Conservation (phyloP, 1,284 basidiomycete species). For the Rhodofomes roseus region DNA sequence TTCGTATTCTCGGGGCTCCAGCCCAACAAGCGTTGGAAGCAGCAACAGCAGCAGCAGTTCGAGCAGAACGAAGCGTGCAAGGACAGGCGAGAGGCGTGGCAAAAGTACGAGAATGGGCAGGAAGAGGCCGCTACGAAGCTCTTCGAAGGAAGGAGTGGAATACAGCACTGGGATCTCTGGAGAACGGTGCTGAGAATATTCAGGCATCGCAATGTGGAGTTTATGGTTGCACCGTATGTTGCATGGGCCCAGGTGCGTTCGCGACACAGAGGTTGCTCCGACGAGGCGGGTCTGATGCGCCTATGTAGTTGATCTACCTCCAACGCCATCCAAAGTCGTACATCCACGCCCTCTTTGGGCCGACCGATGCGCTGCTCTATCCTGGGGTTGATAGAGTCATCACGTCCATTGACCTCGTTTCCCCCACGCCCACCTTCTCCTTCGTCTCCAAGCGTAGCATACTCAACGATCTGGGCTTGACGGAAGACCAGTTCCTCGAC, state of each 20-base stretch:
- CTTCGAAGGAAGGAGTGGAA: constrained; percentile 68
- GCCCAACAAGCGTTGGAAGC: constrained; percentile 66
- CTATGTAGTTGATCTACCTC: constrained; percentile 81
- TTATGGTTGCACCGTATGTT: constrained; percentile 92
- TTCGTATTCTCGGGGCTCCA: constrained; percentile 92
- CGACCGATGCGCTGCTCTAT: constrained; percentile 89
- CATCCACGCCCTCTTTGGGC: constrained; percentile 92
- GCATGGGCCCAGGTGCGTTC: constrained; percentile 85
- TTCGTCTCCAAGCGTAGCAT: constrained; percentile 83
- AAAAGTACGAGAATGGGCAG: constrained; percentile 84
- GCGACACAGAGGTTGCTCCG: constrained; percentile 15
- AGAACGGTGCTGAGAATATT: constrained; percentile 91
- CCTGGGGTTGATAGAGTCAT: constrained; percentile 91
- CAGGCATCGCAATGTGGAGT: constrained; percentile 94
- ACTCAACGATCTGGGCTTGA: constrained; percentile 72
- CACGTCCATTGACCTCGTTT: constrained; percentile 76
- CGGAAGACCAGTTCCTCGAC: constrained; percentile 94
- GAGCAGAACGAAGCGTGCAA: constrained; percentile 72
- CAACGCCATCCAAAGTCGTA: constrained; percentile 92
- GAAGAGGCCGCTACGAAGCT: constrained; percentile 84
- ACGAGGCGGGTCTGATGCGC: constrained; percentile 13
- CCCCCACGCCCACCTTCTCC: constrained; percentile 69
- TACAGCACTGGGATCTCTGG: constrained; percentile 87
- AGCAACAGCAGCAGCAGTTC: constrained; percentile 45
- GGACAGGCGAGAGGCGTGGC: constrained; percentile 82